phyloP scores from a whole-genome alignment of 441 rosid genomes.

The Brassica balearica region DNA sequence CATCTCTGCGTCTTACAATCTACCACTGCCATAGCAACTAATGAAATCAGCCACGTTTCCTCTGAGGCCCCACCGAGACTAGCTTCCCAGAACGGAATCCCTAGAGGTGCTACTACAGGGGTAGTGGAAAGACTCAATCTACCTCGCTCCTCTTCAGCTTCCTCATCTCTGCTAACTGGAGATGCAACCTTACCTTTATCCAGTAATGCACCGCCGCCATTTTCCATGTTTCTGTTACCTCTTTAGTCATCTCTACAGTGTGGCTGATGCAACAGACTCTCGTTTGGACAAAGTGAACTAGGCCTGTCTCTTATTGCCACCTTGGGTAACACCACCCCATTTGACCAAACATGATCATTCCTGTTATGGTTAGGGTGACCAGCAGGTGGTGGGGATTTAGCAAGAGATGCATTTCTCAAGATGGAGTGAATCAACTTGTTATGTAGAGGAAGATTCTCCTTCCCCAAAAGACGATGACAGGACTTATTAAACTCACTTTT shows the following conservation, averaged over 20 bases:
- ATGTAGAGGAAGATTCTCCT: slow-evolving; percentile 86
- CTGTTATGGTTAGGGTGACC: slow-evolving; percentile 57
- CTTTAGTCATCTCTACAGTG: slow-evolving; percentile 36
- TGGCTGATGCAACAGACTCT: slow-evolving; percentile 53
- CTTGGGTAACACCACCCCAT: slow-evolving; percentile 73
- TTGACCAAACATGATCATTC: slow-evolving; percentile 62
- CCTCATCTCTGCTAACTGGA: slow-evolving; percentile 54
- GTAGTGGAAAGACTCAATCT: slow-evolving; percentile 49
- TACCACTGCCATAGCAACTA: slow-evolving; percentile 66
- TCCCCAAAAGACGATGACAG: slow-evolving; percentile 72
- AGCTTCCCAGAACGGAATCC: slow-evolving; percentile 70
- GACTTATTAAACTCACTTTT: slow-evolving; percentile 83
- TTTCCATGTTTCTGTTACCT: slow-evolving; percentile 51
- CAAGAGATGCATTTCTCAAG: slow-evolving; percentile 79
- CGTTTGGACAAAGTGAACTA: slow-evolving; percentile 54
- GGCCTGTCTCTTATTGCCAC: slow-evolving; percentile 73
- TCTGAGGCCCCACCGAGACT: slow-evolving; percentile 73
- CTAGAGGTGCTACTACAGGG: slow-evolving; percentile 76
- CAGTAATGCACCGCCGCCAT: slow-evolving; percentile 55
- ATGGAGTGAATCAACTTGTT: slow-evolving; percentile 80
- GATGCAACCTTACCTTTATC: slow-evolving; percentile 51
- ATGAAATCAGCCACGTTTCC: slow-evolving; percentile 47
- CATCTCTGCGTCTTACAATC: slow-evolving; percentile 65
- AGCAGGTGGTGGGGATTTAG: slow-evolving; percentile 65
- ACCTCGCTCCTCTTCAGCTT: slow-evolving; percentile 54